These are phyloP conservation scores for Drechslerella stenobrocha DNA, from an alignment of 2,329 filamentous ascomycete genomes.

Conservation along the genomic window DNA sequence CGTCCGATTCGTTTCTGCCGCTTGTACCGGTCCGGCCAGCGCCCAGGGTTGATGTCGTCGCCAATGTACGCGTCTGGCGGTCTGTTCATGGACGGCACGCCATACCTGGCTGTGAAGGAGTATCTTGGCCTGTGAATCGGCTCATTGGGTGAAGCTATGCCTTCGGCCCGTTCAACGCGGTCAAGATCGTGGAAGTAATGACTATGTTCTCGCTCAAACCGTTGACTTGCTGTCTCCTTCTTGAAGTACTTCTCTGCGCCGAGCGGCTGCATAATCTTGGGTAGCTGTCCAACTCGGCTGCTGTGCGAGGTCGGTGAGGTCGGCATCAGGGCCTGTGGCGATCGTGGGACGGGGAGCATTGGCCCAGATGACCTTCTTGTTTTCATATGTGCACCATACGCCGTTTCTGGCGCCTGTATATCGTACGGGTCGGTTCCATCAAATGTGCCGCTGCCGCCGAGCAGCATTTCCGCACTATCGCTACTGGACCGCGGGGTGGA, in stretches of 20 bases:
- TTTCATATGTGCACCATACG: constrained; percentile 8
- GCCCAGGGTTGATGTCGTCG: constrained; percentile 19
- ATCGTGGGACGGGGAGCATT: neutral
- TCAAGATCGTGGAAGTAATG: constrained; percentile 35
- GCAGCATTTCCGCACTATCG: constrained; percentile 35
- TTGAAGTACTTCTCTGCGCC: neutral
- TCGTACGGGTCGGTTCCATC: neutral
- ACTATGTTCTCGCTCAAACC: constrained; percentile 30
- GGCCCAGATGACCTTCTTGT: neutral
- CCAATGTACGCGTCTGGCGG: constrained; percentile 29
- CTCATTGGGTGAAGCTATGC: neutral
- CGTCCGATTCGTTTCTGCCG: constrained; percentile 40
- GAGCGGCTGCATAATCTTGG: neutral
- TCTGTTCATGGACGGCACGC: constrained; percentile 17
- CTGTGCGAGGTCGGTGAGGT: neutral
- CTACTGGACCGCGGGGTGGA: constrained; percentile 25
- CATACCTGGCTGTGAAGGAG: constrained; percentile 26
- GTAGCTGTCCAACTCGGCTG: neutral
- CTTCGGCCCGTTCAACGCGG: constrained; percentile 11
- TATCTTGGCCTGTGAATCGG: constrained; percentile 20
- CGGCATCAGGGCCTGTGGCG: neutral
- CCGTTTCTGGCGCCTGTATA: neutral
- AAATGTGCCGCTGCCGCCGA: constrained; percentile 8
- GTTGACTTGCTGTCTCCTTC: constrained; percentile 24
- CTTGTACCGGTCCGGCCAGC: constrained; percentile 31